phyloP scores from a whole-genome alignment of 371 early-diverging fungal genomes.

The Mucor indicus region DNA sequence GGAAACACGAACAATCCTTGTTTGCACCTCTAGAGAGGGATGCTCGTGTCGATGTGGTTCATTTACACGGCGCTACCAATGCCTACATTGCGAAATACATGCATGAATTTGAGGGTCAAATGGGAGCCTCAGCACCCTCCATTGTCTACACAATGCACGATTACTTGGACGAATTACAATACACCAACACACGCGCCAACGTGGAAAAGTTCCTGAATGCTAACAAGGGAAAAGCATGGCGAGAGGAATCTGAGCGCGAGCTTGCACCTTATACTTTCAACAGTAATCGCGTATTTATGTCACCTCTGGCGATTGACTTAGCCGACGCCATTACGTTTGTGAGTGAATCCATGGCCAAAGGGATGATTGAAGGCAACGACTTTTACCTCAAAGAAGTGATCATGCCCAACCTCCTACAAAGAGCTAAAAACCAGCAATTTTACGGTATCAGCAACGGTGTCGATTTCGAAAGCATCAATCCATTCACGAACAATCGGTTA shows the following conservation, averaged over 20 bases:
- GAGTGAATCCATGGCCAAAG: conserved; percentile 55
- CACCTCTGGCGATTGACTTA: conserved; percentile 55
- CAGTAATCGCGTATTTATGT: conserved; percentile 48
- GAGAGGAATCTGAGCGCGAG: conserved; percentile 5
- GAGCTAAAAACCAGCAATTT: conserved; percentile 47
- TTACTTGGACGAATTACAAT: conserved; percentile 59
- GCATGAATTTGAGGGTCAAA: conserved; percentile 29
- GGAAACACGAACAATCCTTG: conserved; percentile 49
- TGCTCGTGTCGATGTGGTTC: conserved; percentile 55
- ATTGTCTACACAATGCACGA: conserved; percentile 68
- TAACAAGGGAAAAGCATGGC: background rate
- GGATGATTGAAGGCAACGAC: conserved; percentile 59
- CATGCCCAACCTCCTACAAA: conserved; percentile 50
- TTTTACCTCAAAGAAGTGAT: conserved; percentile 62
- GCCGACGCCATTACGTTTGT: conserved; percentile 62
- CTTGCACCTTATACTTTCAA: conserved; percentile 44
- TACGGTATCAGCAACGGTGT: conserved; percentile 67
- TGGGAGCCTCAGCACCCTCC: conserved; percentile 46
- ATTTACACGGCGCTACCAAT: conserved; percentile 64
- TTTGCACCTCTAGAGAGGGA: conserved; percentile 39
- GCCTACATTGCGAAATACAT: conserved; percentile 48
- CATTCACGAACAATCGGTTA: conserved; percentile 47
- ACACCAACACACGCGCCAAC: conserved; percentile 51
- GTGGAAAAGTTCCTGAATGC: conserved; percentile 48
- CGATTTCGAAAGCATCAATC: conserved; percentile 44